Conservation (phyloP, 2,329 filamentous ascomycete species). For the Fusarium transvaalense region DNA sequence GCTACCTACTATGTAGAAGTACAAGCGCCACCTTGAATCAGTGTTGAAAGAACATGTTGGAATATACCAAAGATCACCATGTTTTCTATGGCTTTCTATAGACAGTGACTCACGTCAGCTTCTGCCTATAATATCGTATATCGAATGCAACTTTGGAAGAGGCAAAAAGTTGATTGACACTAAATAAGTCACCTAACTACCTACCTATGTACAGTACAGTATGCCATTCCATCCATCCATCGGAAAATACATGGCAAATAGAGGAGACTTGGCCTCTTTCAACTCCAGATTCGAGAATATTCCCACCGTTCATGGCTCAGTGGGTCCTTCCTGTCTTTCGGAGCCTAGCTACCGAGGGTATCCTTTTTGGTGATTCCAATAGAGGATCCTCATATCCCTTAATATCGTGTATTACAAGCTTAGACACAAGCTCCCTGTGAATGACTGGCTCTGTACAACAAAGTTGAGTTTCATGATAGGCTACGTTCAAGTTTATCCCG, state of each 20-base stretch:
- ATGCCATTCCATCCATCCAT: too few relatives aligned
- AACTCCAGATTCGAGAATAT: conserved; percentile 51
- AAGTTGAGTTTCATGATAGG: conserved; percentile 12
- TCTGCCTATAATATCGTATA: conserved; percentile 1
- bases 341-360: conserved; percentile 42
- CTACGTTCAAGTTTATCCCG: conserved; percentile 8
- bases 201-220: too few relatives aligned
- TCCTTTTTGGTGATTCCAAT: conserved; percentile 28
- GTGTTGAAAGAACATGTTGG: conserved; percentile 9
- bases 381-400: conserved; percentile 39
- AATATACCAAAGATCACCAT: conserved; percentile 9
- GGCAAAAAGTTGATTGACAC: not conserved
- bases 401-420: conserved; percentile 26
- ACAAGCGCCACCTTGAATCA: conserved; percentile 4
- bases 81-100: conserved; percentile 34
- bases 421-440: not conserved
- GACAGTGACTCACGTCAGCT: conserved; percentile 32
- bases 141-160: conserved; percentile 2
- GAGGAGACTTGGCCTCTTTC: conserved; percentile 42
- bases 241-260: not conserved
- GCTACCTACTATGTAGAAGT: conserved; percentile 14
- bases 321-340: conserved; percentile 40
- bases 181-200: too few relatives aligned
- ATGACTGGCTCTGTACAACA: not conserved
- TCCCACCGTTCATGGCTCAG: conserved; percentile 32